These are phyloP conservation scores for Penicillium sp. DNA, from an alignment of 2,329 filamentous ascomycete genomes.

Conservation along the genomic window DNA sequence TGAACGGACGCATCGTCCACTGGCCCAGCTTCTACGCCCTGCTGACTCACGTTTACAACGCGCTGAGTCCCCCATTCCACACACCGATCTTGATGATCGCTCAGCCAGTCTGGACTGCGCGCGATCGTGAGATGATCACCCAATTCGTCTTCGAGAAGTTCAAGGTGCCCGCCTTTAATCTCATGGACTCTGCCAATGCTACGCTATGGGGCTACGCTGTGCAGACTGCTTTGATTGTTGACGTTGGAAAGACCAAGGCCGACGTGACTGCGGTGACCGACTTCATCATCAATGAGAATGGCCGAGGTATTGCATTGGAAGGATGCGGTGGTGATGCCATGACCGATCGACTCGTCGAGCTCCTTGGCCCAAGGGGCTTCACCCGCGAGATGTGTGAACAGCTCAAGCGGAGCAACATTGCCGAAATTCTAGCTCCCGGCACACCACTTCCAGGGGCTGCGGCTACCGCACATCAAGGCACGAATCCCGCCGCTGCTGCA, in stretches of 20 bases:
- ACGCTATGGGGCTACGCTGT: slow-evolving; percentile 81
- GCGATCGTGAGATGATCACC: slow-evolving; percentile 83
- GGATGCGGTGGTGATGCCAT: slow-evolving; percentile 85
- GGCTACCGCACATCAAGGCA: slow-evolving; percentile 45
- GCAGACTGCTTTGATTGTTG: slow-evolving; percentile 79
- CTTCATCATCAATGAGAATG: slow-evolving; percentile 72
- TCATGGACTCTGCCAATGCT: slow-evolving; percentile 87
- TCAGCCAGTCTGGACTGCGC: slow-evolving; percentile 86
- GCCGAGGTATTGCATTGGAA: slow-evolving; percentile 62
- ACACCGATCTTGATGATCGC: slow-evolving; percentile 90
- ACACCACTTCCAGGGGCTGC: slow-evolving; percentile 57
- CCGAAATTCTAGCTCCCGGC: slow-evolving; percentile 62
- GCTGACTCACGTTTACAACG: slow-evolving; percentile 86
- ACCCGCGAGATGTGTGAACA: slow-evolving; percentile 67
- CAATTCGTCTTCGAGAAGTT: slow-evolving; percentile 98
- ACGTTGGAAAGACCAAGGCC: slow-evolving; percentile 89
- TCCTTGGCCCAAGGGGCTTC: slow-evolving; percentile 64
- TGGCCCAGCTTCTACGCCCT: slow-evolving; percentile 94
- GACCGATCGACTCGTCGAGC: slow-evolving; percentile 70
- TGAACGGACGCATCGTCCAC: slow-evolving; percentile 79
- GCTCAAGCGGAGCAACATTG: slow-evolving; percentile 65
- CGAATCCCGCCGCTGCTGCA: slow-evolving; percentile 60
- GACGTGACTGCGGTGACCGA: slow-evolving; percentile 91
- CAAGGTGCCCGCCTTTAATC: slow-evolving; percentile 85
- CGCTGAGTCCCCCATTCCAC: slow-evolving; percentile 88